Evolutionary conservation across 257 asterid species (phyloP).

Genomic region (Leptodermis oblonga): DNA sequence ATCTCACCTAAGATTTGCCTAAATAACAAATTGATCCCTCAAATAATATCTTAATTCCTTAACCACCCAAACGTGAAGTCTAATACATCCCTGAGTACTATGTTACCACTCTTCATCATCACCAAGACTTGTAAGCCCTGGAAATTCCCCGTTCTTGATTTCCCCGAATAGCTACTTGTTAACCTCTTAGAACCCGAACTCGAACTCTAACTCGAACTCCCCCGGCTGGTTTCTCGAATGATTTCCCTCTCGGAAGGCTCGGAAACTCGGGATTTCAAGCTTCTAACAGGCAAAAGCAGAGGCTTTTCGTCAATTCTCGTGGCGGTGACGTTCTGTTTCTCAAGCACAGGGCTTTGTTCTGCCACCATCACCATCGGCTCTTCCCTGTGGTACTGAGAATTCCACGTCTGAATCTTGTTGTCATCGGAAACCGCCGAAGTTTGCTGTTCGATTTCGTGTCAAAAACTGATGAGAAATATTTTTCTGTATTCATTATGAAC

Average conservation of each 20-base stretch:
- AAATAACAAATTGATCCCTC: too few relatives aligned
- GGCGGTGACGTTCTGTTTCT: slow-evolving; percentile 17
- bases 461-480: too few relatives aligned
- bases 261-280: slow-evolving; percentile 62
- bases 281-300: slow-evolving; percentile 73
- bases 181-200: slow-evolving; percentile 29
- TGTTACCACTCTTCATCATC: too few relatives aligned
- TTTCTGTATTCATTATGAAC: too few relatives aligned
- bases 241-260: slow-evolving; percentile 22
- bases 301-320: slow-evolving; percentile 54
- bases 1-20: too few relatives aligned
- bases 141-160: slow-evolving; percentile 17
- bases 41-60: too few relatives aligned
- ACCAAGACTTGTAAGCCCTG: too few relatives aligned
- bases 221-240: slow-evolving; percentile 14
- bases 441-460: too few relatives aligned
- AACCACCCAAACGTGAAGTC: too few relatives aligned
- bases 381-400: slow-evolving; percentile 58
- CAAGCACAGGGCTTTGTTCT: slow-evolving; percentile 27
- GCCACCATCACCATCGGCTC: slow-evolving; percentile 51
- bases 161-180: slow-evolving; percentile 20
- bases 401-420: slow-evolving; percentile 52
- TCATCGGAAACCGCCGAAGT: slow-evolving; percentile 50
- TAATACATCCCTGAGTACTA: too few relatives aligned
- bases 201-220: slow-evolving; percentile 12